Evolutionary conservation across 1,284 basidiomycete species (phyloP).

Genomic region (Cerrena zonata): DNA sequence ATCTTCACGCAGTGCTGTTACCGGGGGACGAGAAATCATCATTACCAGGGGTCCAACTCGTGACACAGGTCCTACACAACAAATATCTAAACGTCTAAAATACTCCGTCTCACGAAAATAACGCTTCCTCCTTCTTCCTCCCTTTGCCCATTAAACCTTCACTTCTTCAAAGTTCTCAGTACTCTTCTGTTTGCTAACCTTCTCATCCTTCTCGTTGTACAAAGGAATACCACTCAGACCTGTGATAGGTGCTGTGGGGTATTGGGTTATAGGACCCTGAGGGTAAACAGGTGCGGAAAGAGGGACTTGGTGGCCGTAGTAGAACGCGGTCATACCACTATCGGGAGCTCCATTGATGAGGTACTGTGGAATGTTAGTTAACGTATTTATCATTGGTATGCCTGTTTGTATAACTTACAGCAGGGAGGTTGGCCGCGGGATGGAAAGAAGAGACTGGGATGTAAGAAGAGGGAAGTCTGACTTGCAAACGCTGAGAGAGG

Average conservation of each 20-base stretch:
- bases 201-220: constrained; percentile 3
- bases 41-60: background rate
- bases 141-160: background rate
- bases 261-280: constrained; percentile 1
- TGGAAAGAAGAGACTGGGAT: constrained; percentile 38
- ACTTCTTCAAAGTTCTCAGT: background rate
- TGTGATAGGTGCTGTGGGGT: background rate
- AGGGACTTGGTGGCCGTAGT: constrained; percentile 7
- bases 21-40: background rate
- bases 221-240: constrained; percentile 3
- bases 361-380: constrained; percentile 20
- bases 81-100: background rate
- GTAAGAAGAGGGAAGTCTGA: constrained; percentile 34
- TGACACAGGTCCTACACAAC: background rate
- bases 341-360: constrained; percentile 30
- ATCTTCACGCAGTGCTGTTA: background rate
- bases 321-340: constrained; percentile 17
- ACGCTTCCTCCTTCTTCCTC: background rate
- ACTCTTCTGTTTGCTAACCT: background rate
- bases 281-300: background rate
- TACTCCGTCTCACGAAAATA: background rate
- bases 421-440: constrained; percentile 40
- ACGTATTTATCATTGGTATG: too few relatives aligned
- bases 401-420: constrained; percentile 34
- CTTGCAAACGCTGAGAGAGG: constrained; percentile 32